phyloP scores from a whole-genome alignment of 139 green algal species.

The Choricystis sp. region DNA sequence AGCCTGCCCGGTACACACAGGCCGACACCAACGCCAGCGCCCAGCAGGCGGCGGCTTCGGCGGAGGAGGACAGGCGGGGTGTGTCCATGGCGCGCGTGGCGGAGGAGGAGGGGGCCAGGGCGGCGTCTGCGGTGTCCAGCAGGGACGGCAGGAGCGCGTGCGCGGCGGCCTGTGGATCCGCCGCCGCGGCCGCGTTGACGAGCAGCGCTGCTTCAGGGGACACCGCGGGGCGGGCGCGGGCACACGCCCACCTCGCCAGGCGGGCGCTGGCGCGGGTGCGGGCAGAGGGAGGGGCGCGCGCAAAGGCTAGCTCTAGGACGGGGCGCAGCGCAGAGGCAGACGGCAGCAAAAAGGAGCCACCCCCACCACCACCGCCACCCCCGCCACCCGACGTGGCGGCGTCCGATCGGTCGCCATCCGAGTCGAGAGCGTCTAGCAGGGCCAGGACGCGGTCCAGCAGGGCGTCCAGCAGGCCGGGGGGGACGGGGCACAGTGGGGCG shows the following conservation, averaged over 20 bases:
- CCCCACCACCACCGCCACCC: no score
- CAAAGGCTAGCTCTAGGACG: not conserved
- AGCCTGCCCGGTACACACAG: not conserved
- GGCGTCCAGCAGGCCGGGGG: not conserved
- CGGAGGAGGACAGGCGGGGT: not conserved
- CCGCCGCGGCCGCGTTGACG: not conserved
- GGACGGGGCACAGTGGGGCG: not conserved
- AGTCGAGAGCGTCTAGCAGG: not conserved
- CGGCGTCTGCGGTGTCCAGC: not conserved
- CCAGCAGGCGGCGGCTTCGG: not conserved
- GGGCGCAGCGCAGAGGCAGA: not conserved
- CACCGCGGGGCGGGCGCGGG: not conserved
- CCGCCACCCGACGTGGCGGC: not conserved
- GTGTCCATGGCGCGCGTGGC: not conserved
- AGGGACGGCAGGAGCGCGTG: not conserved
- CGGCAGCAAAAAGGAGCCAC: not conserved
- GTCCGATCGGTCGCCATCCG: not conserved
- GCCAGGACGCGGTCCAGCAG: not conserved
- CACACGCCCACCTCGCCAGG: not conserved
- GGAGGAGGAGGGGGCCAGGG: no score
- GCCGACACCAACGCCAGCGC: not conserved
- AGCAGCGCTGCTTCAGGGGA: not conserved
- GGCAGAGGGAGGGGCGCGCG: no score
- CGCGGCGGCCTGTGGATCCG: not conserved
- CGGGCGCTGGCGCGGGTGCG: no score